These are phyloP conservation scores for Pythium grandisporangium DNA, from an alignment of 352 stramenopile species.

Conservation along the genomic window DNA sequence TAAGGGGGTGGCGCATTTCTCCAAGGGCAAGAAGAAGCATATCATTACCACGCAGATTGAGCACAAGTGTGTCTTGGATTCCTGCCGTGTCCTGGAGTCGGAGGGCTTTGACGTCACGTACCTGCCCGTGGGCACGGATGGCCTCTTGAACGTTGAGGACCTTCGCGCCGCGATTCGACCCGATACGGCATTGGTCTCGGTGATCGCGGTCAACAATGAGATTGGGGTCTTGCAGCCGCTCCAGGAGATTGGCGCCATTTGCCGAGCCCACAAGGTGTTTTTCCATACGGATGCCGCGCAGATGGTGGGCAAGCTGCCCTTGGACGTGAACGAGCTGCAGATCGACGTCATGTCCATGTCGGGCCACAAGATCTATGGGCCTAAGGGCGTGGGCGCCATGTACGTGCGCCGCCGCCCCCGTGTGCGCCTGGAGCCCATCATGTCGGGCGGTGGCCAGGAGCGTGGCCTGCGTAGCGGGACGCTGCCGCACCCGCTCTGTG, in stretches of 20 bases:
- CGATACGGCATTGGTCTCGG: slow-evolving; percentile 94
- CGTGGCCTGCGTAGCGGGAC: slow-evolving; percentile 92
- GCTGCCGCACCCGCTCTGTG: slow-evolving; percentile 61
- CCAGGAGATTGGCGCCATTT: slow-evolving; percentile 94
- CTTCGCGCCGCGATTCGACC: slow-evolving; percentile 91
- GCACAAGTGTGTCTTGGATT: slow-evolving; percentile 98
- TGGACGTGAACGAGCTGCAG: slow-evolving; percentile 98
- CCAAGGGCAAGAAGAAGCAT: slow-evolving; percentile 94
- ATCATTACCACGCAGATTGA: slow-evolving; percentile 98
- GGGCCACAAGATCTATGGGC: slow-evolving; percentile 98
- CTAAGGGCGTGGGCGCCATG: slow-evolving; percentile 97
- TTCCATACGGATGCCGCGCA: slow-evolving; percentile 99
- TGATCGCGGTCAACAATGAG: slow-evolving; percentile 99
- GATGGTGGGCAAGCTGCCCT: slow-evolving; percentile 95
- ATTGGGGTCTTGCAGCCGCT: slow-evolving; percentile 98
- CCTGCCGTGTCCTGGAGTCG: slow-evolving; percentile 93
- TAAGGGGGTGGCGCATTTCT: slow-evolving; percentile 97
- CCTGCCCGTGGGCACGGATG: slow-evolving; percentile 89
- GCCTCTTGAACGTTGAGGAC: slow-evolving; percentile 93
- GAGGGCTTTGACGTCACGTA: slow-evolving; percentile 99
- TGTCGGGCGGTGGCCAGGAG: slow-evolving; percentile 98
- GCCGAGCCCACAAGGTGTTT: slow-evolving; percentile 90
- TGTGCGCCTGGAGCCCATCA: slow-evolving; percentile 96
- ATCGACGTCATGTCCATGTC: slow-evolving; percentile 99
- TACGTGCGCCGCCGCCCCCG: slow-evolving; percentile 95